Evolutionary conservation across 2,329 filamentous ascomycete genomes (phyloP).

Genomic region (Pseudopyrenochaeta lycopersici): DNA sequence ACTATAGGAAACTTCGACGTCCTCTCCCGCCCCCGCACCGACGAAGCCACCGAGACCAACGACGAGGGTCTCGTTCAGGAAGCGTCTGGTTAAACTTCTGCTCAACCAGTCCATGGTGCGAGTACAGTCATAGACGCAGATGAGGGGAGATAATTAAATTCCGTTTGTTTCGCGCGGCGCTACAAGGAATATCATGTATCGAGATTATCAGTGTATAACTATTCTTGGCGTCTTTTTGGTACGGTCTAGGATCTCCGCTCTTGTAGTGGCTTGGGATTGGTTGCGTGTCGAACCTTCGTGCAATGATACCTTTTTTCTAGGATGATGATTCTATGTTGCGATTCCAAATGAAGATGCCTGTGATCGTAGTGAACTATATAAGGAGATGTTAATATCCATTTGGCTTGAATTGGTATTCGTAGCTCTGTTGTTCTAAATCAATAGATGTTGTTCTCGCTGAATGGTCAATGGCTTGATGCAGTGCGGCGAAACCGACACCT

Average conservation of each 20-base stretch:
- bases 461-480: background rate
- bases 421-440: background rate
- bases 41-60: conserved; percentile 29
- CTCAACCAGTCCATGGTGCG: background rate
- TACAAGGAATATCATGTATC: conserved; percentile 8
- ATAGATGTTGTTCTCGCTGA: background rate
- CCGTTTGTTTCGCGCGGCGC: conserved; percentile 14
- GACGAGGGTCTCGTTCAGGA: conserved; percentile 48
- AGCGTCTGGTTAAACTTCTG: conserved; percentile 23
- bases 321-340: background rate
- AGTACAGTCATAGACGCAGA: background rate
- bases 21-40: conserved; percentile 35
- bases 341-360: background rate
- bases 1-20: conserved; percentile 46
- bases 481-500: conserved; percentile 26
- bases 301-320: conserved; percentile 27
- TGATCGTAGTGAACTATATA: background rate
- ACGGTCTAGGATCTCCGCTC: conserved; percentile 42
- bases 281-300: conserved; percentile 5
- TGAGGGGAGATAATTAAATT: background rate
- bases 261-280: conserved; percentile 13
- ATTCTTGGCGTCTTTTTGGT: conserved; percentile 23
- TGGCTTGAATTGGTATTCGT: too few species aligned
- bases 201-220: conserved; percentile 29
- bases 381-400: too few species aligned